Evolutionary conservation across 116 monocot genomes (phyloP).

Genomic region (Trichopus zeylanicus): DNA sequence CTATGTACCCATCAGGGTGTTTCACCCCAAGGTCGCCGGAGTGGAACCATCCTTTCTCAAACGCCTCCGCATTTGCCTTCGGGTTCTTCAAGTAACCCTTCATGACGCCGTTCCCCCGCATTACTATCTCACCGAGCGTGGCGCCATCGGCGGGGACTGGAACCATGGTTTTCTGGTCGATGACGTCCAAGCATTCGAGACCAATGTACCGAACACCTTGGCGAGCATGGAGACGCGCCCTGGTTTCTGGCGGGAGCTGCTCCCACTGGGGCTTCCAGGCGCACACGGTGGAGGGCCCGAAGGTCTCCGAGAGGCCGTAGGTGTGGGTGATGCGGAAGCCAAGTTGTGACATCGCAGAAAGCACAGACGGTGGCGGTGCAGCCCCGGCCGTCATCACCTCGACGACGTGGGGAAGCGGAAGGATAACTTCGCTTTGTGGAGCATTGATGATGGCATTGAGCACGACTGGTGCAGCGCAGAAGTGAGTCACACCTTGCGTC

Average conservation of each 20-base stretch:
- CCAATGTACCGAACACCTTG: constrained; percentile 78
- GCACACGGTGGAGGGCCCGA: constrained; percentile 76
- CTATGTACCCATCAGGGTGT: constrained; percentile 77
- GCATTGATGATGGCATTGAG: constrained; percentile 76
- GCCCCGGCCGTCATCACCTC: constrained; percentile 87
- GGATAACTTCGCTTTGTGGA: constrained; percentile 48
- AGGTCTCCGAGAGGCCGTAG: constrained; percentile 91
- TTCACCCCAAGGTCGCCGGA: constrained; percentile 89
- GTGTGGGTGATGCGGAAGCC: constrained; percentile 92
- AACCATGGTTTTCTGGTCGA: constrained; percentile 58
- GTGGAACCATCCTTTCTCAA: constrained; percentile 82
- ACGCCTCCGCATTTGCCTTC: constrained; percentile 79
- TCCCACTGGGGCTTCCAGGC: constrained; percentile 95
- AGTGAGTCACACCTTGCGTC: constrained; percentile 69
- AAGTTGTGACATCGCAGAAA: constrained; percentile 59
- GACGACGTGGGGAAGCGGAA: constrained; percentile 68
- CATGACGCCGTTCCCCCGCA: constrained; percentile 87
- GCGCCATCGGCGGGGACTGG: constrained; percentile 68
- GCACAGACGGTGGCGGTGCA: constrained; percentile 67
- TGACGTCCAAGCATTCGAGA: constrained; percentile 68
- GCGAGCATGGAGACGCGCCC: constrained; percentile 64
- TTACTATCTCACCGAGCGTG: constrained; percentile 76
- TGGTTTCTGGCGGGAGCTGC: constrained; percentile 33
- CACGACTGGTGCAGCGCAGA: constrained; percentile 80
- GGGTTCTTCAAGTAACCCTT: constrained; percentile 93